These are phyloP conservation scores for Suhomyces prunicola DNA, from an alignment of 805 yeast genomes.

Conservation along the genomic window DNA sequence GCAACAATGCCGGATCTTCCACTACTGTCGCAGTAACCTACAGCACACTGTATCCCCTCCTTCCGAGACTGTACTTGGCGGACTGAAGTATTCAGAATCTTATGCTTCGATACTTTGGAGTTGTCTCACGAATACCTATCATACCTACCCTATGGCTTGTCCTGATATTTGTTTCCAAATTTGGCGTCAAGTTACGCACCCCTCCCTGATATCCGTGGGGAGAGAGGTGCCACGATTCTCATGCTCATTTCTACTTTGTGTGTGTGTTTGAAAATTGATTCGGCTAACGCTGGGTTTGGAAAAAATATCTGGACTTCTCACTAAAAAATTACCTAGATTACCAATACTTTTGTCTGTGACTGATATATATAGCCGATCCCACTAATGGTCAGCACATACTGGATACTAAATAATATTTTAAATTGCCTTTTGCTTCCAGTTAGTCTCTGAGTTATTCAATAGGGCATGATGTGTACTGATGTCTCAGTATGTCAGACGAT, in stretches of 20 bases:
- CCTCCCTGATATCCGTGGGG: neutral
- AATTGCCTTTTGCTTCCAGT: neutral
- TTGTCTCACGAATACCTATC: neutral
- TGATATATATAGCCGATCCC: neutral
- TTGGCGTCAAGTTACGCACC: neutral
- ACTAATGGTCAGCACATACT: neutral
- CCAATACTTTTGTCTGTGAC: neutral
- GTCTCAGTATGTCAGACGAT: neutral
- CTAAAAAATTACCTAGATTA: neutral
- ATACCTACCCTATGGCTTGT: neutral
- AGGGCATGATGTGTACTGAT: neutral
- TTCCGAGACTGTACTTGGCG: neutral
- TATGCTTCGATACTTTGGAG: neutral
- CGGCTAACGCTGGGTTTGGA: neutral
- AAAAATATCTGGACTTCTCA: neutral
- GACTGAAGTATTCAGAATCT: neutral
- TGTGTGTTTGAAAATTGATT: slow-evolving; percentile 1
- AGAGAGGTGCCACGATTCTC: slow-evolving; percentile 1
- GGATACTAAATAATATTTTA: neutral
- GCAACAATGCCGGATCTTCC: neutral
- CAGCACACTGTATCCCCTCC: neutral
- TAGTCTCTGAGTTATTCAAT: neutral
- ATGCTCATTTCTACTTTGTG: neutral
- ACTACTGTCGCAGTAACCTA: neutral
- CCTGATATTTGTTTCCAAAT: neutral